Base-by-base conservation (phyloP, 495 filamentous ascomycete species). In the Trichocladium uniseriatum region DNA sequence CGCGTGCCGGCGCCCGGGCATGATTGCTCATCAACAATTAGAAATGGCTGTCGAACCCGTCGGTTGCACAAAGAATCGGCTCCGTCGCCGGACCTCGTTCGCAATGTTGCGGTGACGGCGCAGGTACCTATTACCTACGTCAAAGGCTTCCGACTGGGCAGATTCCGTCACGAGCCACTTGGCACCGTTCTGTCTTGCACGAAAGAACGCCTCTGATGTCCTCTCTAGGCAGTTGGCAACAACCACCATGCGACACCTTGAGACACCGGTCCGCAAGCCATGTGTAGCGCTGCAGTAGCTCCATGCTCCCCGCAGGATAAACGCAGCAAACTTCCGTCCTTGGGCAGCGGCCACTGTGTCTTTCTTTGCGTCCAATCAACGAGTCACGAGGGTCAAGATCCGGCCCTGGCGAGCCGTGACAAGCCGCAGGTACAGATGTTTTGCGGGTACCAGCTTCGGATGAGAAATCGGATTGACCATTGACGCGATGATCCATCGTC, bases 11-110 rank as follows among this genome's bases (percentile, higher is more conserved):
- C 10, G 27, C 27, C 31, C 2, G 37, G 37, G 24, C 24, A 24
- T 35, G 47, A 49, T 49, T 49, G 39, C 47, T 49, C 47, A 43
- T 43, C 47, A n/a, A 8, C n/a, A 31, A 49, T 49, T 49, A 37
- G 38, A 49, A 49, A 49, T 43, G 37, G 38, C 20, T 19, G 9
- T 27, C 28, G 46, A 35, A 49, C 3, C 8, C 27, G 13, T 11
- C 28, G 28, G 38, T n/a, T 6, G 2, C 14, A 22, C 15, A 28
- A 36, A 28, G 19, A 35, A 36, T 13, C 32, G 14, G 8, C 34
- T 13, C 43, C 43, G 47, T 19, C 31, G 47, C 38, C 29, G 10
- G 31, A 5, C 37, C 4, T 14, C 27, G 38, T 42, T 38, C 27
- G 28, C 29, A 28, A 27, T 38, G n/a, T n/a, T n/a, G n/a, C n/a